These are phyloP conservation scores for Dichotomopilus funicola DNA, from an alignment of 2,329 filamentous ascomycete genomes.

Conservation along the genomic window DNA sequence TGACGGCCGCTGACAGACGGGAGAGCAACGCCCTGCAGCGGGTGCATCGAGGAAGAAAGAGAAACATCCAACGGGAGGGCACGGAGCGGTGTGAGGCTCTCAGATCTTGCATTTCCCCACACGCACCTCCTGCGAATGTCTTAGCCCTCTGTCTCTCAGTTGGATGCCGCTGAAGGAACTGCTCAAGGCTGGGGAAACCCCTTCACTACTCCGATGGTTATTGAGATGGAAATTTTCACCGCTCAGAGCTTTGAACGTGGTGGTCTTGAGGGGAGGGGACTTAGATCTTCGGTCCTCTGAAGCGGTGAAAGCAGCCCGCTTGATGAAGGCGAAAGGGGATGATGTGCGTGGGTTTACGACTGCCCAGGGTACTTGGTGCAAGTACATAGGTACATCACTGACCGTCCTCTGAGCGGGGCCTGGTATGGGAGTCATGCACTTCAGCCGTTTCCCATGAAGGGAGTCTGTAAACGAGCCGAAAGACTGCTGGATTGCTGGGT, in stretches of 20 bases:
- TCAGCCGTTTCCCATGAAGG: too few relatives aligned
- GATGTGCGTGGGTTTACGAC: background rate
- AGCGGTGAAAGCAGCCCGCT: slow-evolving; percentile 11
- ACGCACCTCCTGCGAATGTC: background rate
- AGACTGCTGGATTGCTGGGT: too few relatives aligned
- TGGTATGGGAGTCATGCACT: too few relatives aligned
- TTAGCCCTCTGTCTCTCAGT: background rate
- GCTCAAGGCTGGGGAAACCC: slow-evolving; percentile 11
- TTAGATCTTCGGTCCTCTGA: background rate
- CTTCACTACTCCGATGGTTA: background rate
- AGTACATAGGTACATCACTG: too few relatives aligned
- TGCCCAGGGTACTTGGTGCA: too few relatives aligned
- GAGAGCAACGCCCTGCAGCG: background rate
- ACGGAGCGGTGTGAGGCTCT: slow-evolving; percentile 15
- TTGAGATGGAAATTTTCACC: slow-evolving; percentile 12
- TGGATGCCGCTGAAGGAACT: slow-evolving; percentile 16
- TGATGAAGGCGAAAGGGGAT: background rate
- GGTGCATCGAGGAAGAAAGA: background rate
- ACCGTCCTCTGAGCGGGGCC: too few relatives aligned
- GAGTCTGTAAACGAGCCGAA: too few relatives aligned
- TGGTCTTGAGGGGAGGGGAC: too few relatives aligned
- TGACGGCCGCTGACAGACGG: background rate
- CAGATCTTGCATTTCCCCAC: slow-evolving; percentile 10
- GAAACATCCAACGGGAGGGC: slow-evolving; percentile 3
- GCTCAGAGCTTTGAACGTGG: slow-evolving; percentile 1